Evolutionary conservation across 257 asterid species (phyloP), one percentile per base, ranked within the genome.

Genomic region (Solanum etuberosum): DNA sequence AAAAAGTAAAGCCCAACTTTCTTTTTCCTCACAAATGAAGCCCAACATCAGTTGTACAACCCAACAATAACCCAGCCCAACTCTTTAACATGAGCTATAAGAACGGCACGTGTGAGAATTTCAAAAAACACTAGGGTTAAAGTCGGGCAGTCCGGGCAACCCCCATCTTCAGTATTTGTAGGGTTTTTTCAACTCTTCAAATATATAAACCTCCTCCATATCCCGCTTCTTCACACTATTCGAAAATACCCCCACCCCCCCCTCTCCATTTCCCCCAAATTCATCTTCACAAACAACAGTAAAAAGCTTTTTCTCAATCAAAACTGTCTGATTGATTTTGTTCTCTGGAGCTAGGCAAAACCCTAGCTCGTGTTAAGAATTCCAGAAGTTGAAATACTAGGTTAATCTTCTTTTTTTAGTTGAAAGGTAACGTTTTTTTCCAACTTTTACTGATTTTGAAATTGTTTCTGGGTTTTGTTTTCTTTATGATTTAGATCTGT

Each of bases 211-310:
- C 57, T 86, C 37, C 84, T 35, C 35, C 59, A 46, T 29, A 80
- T 92, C 94, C 97, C 96, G 98, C 96, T 92, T 91, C 91, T 91
- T 91, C 93, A 86, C 82, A 40, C 71, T 54, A 87, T 94, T 93
- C 94, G 93, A 92, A 93, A 92, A 80, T 46, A 46, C 42, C 85
- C 72, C 78, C 54, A 21, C 20, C 32, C 87, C 91, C 68, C 18
- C 4, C 2, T 82, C 57, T 9, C 71, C 16, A 85, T 12, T 63
- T 11, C 87, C 57, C 72, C 25, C 77, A 61, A 35, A n/a, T 57
- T 57, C 70, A 57, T 4, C 25, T 6, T 31, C 20, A 35, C 23
- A 51, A 38, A 23, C 57, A 5, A 73, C 32, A 61, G 2, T 3
- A 6, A 35, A 73, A 42, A 6, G 3, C 25, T 54, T 54, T 40